Evolutionary conservation across 495 filamentous ascomycete species (phyloP).

Genomic region (Bryoglossum gracile): DNA sequence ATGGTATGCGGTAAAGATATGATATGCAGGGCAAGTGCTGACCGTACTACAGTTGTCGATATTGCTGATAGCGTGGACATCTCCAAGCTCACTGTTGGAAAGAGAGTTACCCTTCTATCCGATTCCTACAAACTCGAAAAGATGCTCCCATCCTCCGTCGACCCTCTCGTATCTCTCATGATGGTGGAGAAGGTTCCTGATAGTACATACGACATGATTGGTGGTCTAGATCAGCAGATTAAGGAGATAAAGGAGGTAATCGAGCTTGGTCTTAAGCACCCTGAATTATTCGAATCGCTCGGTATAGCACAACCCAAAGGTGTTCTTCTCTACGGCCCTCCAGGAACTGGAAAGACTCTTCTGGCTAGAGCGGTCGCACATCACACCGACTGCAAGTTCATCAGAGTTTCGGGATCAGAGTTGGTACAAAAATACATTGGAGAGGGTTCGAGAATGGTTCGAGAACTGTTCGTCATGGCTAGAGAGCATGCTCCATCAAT

Average conservation of each 20-base stretch:
- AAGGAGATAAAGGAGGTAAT: constrained; percentile 99
- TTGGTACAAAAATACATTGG: constrained; percentile 99
- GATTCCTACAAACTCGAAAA: constrained; percentile 98
- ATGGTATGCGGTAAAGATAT: constrained; percentile 53
- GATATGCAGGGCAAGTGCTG: constrained; percentile 1
- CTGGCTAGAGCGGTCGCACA: constrained; percentile 94
- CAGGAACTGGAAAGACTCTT: constrained; percentile 95
- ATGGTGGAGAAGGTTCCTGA: constrained; percentile 99
- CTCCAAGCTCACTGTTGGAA: constrained; percentile 90
- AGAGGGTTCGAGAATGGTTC: constrained; percentile 96
- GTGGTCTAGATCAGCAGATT: constrained; percentile 96
- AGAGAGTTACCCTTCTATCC: constrained; percentile 91
- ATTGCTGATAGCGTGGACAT: constrained; percentile 92
- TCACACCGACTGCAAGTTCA: constrained; percentile 98
- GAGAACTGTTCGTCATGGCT: constrained; percentile 98
- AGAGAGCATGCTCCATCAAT: constrained; percentile 98
- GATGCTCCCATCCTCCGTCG: constrained; percentile 94
- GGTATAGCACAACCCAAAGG: constrained; percentile 98
- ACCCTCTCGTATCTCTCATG: constrained; percentile 99
- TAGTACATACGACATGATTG: constrained; percentile 99
- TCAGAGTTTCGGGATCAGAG: constrained; percentile 91
- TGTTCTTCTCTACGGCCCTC: constrained; percentile 93
- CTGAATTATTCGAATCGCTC: constrained; percentile 96
- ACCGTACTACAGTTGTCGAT: constrained; percentile 69
- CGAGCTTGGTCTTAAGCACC: constrained; percentile 96